Percentiles rank a stretch among this genome's conserved stretches.
phyloP scores from a whole-genome alignment of 2,329 filamentous ascomycete species.

The Aspergillus hiratsukae region DNA sequence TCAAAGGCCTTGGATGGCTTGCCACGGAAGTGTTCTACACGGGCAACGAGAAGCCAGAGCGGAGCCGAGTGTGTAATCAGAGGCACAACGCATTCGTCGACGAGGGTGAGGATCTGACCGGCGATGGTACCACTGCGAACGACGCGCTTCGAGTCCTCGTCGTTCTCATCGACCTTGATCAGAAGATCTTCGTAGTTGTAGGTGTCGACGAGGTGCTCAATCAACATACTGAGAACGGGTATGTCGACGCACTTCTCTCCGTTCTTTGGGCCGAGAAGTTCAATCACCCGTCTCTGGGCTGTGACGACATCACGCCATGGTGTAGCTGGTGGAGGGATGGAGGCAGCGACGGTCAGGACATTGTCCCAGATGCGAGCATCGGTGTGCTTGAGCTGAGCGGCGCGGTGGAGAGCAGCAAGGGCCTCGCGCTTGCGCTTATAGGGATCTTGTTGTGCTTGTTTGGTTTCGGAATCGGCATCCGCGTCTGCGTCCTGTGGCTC shows the following conservation, averaged over 20 bases:
- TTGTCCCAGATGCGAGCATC: slow-evolving; percentile 97
- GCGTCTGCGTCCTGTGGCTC: slow-evolving; percentile 26
- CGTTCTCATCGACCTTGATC: slow-evolving; percentile 33
- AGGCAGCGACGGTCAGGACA: slow-evolving; percentile 78
- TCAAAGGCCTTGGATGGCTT: slow-evolving; percentile 70
- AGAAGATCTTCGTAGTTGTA: slow-evolving; percentile 36
- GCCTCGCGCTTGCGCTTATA: slow-evolving; percentile 66
- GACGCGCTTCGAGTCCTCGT: slow-evolving; percentile 25
- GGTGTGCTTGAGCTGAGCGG: slow-evolving; percentile 74
- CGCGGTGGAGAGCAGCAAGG: slow-evolving; percentile 79
- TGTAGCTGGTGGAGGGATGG: slow-evolving; percentile 62
- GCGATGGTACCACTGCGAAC: slow-evolving; percentile 51
- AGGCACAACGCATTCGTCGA: slow-evolving; percentile 72
- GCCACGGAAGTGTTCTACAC: slow-evolving; percentile 67
- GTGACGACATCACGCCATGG: slow-evolving; percentile 70
- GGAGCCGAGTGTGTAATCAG: slow-evolving; percentile 75
- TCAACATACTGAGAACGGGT: slow-evolving; percentile 65
- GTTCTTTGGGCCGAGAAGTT: slow-evolving; percentile 60
- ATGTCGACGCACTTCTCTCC: slow-evolving; percentile 76
- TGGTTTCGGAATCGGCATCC: slow-evolving; percentile 13
- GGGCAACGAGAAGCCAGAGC: slow-evolving; percentile 71
- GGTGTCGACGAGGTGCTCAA: slow-evolving; percentile 63
- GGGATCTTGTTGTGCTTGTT: slow-evolving; percentile 42
- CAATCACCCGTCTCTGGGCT: slow-evolving; percentile 69
- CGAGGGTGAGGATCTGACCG: slow-evolving; percentile 57